phyloP scores from a whole-genome alignment of 1,284 basidiomycete genomes.

The Heterobasidion annosum region DNA sequence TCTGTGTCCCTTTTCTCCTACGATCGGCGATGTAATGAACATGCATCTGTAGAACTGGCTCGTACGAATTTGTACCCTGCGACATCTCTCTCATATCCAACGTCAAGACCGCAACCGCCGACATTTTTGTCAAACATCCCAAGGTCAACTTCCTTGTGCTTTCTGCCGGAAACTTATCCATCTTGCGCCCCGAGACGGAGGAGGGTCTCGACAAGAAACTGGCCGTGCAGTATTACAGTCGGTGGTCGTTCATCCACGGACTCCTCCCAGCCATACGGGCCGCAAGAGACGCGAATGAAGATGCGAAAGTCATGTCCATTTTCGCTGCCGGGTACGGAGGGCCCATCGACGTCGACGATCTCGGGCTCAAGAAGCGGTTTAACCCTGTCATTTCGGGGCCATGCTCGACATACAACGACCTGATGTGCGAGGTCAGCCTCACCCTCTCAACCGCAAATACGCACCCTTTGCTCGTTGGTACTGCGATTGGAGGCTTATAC shows the following conservation, averaged over 20 bases:
- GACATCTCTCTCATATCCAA: slow-evolving; percentile 26
- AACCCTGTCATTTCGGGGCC: too few species aligned
- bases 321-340: slow-evolving; percentile 13
- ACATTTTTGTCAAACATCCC: slow-evolving; percentile 17
- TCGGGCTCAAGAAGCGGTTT: too few species aligned
- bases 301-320: slow-evolving; percentile 18
- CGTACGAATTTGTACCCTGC: slow-evolving; percentile 26
- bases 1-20: not conserved
- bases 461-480: too few species aligned
- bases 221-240: slow-evolving; percentile 19
- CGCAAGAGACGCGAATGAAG: slow-evolving; percentile 17
- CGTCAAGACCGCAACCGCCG: slow-evolving; percentile 17
- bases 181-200: slow-evolving; percentile 7
- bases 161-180: slow-evolving; percentile 22
- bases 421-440: not conserved
- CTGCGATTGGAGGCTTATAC: too few species aligned
- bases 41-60: slow-evolving; percentile 2
- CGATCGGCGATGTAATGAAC: not conserved
- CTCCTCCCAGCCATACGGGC: slow-evolving; percentile 16
- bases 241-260: slow-evolving; percentile 21
- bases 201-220: slow-evolving; percentile 20
- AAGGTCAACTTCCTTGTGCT: slow-evolving; percentile 27
- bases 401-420: not conserved
- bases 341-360: not conserved
- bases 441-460: not conserved